A percentile compares a stretch with the other conserved stretches of the same genome.
These are phyloP conservation scores for Proliferodiscus dingleyae DNA, from an alignment of 2,329 filamentous ascomycete species.

Conservation along the genomic window DNA sequence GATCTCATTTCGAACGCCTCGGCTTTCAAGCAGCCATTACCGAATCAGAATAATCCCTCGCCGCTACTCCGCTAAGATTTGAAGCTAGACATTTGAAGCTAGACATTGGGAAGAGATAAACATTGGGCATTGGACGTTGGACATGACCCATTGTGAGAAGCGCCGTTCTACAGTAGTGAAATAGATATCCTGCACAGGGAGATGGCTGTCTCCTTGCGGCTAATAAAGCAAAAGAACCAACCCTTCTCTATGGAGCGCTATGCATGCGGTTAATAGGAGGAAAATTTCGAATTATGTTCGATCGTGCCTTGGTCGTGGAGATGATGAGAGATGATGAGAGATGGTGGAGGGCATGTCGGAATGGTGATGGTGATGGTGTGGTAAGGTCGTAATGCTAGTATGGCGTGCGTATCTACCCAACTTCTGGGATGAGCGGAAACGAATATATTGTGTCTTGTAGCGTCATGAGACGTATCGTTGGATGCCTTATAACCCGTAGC, in stretches of 20 bases:
- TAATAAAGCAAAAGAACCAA: not conserved
- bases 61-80: not conserved
- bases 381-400: conserved; percentile 7
- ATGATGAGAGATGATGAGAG: too few relatives aligned
- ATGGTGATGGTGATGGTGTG: conserved; percentile 9
- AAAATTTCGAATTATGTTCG: not conserved
- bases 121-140: not conserved
- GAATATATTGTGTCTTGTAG: conserved; percentile 18
- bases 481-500: conserved; percentile 15
- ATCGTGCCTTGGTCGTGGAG: not conserved
- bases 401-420: conserved; percentile 10
- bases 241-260: not conserved
- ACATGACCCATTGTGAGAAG: not conserved
- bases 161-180: not conserved
- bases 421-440: conserved; percentile 14
- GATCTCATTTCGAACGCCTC: not conserved
- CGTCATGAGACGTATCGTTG: conserved; percentile 17
- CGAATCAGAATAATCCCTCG: not conserved
- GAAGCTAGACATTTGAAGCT: too few relatives aligned
- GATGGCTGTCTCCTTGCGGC: not conserved
- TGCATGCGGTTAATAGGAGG: not conserved
- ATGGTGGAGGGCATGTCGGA: conserved; percentile 7
- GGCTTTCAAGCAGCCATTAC: not conserved
- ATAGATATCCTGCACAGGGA: not conserved
- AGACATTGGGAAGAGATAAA: too few relatives aligned